These are phyloP conservation scores for Phoma sp. DNA, from an alignment of 2,329 filamentous ascomycete genomes.

Conservation along the genomic window DNA sequence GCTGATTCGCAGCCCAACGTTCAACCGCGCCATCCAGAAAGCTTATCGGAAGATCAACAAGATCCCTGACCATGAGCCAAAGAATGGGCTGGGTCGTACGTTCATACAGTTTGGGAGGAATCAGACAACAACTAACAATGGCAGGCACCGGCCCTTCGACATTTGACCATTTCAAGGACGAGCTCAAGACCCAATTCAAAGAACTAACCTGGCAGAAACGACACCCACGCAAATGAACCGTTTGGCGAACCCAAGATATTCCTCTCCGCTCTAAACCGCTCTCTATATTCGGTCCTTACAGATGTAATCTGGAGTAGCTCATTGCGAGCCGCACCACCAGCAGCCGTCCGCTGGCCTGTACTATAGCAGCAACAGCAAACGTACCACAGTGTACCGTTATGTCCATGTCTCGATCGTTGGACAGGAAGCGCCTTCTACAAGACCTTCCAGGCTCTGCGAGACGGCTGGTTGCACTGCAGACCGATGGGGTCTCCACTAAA, in stretches of 20 bases:
- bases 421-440: no score
- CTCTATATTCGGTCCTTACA: neutral
- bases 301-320: no score
- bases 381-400: no score
- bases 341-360: no score
- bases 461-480: no score
- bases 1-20: constrained; percentile 60
- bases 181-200: constrained; percentile 56
- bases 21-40: constrained; percentile 60
- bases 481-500: no score
- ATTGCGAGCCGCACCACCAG: no score
- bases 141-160: constrained; percentile 49
- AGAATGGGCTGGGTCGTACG: constrained; percentile 55
- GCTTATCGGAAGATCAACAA: constrained; percentile 56
- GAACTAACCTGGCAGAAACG: constrained; percentile 48
- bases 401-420: no score
- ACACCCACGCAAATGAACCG: constrained; percentile 27
- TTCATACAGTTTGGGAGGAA: constrained; percentile 34
- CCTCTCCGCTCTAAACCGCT: neutral
- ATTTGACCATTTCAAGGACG: constrained; percentile 59
- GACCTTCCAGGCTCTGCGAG: no score
- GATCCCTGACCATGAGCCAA: constrained; percentile 50
- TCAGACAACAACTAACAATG: neutral
- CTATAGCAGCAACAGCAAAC: no score
- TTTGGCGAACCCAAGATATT: neutral